Evolutionary conservation across 2,329 filamentous ascomycete genomes (phyloP).

Genomic region (Tympanopsis confertula): DNA sequence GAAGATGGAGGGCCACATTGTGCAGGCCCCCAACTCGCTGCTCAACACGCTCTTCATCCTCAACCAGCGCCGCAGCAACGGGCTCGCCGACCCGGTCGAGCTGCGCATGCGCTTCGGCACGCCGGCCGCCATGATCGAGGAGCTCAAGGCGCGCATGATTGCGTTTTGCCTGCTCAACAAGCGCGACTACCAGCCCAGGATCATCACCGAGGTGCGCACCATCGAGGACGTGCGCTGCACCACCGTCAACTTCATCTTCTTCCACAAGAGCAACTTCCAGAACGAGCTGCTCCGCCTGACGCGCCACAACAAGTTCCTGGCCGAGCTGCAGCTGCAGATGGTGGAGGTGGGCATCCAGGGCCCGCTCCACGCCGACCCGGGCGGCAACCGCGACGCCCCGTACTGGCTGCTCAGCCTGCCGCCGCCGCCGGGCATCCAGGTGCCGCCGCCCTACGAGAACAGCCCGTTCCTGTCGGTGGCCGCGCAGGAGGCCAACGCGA

Average conservation of each 20-base stretch:
- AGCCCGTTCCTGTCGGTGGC: too few relatives aligned
- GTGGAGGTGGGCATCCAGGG: conserved; percentile 76
- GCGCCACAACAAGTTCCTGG: conserved; percentile 88
- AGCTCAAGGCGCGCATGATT: conserved; percentile 66
- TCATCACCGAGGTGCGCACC: conserved; percentile 71
- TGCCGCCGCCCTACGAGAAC: too few relatives aligned
- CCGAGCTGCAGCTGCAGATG: conserved; percentile 79
- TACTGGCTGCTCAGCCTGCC: conserved; percentile 36
- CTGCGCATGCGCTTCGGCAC: conserved; percentile 84
- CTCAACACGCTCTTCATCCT: conserved; percentile 89
- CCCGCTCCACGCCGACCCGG: conserved; percentile 62
- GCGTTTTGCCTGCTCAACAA: conserved; percentile 78
- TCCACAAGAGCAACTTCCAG: conserved; percentile 95
- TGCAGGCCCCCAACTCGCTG: conserved; percentile 89
- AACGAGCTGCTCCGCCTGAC: conserved; percentile 84
- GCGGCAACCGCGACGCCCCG: conserved; percentile 55
- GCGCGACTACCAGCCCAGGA: conserved; percentile 76
- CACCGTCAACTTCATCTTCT: conserved; percentile 86
- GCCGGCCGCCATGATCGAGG: conserved; percentile 69
- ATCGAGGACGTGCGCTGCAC: conserved; percentile 77
- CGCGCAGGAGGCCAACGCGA: too few relatives aligned
- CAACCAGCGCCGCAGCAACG: conserved; percentile 83
- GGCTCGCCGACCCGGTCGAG: conserved; percentile 73
- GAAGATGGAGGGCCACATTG: conserved; percentile 94
- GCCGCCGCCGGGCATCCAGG: too few relatives aligned